Evolutionary conservation across 495 filamentous ascomycete genomes (phyloP).

Genomic region (Rusavskia elegans): DNA sequence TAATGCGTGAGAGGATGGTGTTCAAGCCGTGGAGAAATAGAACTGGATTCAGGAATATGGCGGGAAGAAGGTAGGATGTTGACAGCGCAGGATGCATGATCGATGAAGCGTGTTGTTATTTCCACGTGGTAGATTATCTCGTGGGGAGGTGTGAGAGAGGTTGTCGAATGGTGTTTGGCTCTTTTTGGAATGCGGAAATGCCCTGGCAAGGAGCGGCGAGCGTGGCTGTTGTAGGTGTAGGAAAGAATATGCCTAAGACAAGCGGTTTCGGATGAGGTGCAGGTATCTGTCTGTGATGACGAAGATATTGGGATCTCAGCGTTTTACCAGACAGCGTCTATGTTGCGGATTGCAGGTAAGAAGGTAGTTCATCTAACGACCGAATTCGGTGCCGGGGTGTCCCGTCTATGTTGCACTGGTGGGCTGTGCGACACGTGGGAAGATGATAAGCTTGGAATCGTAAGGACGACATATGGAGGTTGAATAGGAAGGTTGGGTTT

Average conservation of each 20-base stretch:
- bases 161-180: too few species aligned
- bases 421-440: neutral
- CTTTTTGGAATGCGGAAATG: too few species aligned
- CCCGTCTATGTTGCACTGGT: neutral
- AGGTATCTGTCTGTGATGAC: neutral
- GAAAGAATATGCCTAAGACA: too few species aligned
- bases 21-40: constrained; percentile 25
- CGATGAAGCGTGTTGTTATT: neutral
- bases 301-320: neutral
- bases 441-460: neutral
- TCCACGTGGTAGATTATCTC: too few species aligned
- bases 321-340: too few species aligned
- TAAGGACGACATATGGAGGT: neutral
- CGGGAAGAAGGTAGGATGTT: constrained; percentile 22
- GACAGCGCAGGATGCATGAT: constrained; percentile 15
- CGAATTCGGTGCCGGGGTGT: neutral
- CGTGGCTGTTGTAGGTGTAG: too few species aligned
- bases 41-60: constrained; percentile 26
- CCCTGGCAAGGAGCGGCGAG: neutral
- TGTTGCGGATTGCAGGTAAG: too few species aligned
- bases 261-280: neutral
- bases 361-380: neutral
- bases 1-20: constrained; percentile 19
- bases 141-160: too few species aligned
- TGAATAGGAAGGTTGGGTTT: neutral